Base-by-base conservation (phyloP, 2,329 filamentous ascomycete genomes). In the Aspergillus ochraceus region DNA sequence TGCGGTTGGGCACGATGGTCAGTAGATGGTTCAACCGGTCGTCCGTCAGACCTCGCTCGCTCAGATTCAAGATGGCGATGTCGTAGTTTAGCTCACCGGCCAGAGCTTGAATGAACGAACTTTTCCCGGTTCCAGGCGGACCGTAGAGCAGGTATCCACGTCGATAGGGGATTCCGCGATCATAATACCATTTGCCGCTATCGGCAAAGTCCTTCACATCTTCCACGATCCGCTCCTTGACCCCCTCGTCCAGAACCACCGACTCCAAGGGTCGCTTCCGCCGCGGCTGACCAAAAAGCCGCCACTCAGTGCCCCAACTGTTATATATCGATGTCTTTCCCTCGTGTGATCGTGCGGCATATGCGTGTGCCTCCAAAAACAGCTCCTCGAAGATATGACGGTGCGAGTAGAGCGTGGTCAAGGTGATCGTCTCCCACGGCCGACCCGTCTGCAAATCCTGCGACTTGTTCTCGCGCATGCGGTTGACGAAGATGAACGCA, bases 321-420 rank as follows among this genome's bases (percentile, higher is more conserved):
- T 91, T 92, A 76, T 95, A 97, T 57, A 99, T 92, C 11, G 92
- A 84, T 0, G 94, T 99, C 78, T 96, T 97, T 24, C 95, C 95
- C 74, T 98, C 91, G 57, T 92, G 89, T 39, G 90, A 89, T 69
- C 88, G 87, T 36, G 87, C 84, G 1, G 93, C 92, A 60, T 97
- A 83, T 19, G 85, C 81, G 71, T 97, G 91, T 3, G 95, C 94
- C 76, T 98, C 92, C 22, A 83, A 84, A 69, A 99, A 97, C 14
- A 99, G 86, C 22, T 92, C 87, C 73, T 96, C 91, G 70, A 99
- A 97, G 14, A 98, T 86, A 68, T 94, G 86, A 3, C 93, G 89
- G 67, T 97, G 89, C 52, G 91, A 85, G 81, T 96, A 98, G 12
- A 99, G 83, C 1, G 95, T 94, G 3, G 94, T 98, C 60, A 99